A percentile compares a stretch with the other conserved stretches of the same genome.
phyloP scores from a whole-genome alignment of 108 stramenopile species.

The Cylindrotheca closterium region DNA sequence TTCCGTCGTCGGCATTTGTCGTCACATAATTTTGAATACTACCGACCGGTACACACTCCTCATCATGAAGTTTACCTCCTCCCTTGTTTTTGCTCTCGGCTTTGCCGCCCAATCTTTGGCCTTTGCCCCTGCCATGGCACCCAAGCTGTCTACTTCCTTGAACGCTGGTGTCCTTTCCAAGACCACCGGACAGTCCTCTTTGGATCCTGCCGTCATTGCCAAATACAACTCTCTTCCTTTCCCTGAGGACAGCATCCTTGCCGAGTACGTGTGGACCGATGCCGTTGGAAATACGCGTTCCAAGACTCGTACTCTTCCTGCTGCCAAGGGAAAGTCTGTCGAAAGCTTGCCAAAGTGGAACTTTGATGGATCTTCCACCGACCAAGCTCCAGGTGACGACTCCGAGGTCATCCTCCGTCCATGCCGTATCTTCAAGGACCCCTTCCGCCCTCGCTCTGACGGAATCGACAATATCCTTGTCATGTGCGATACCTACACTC shows the following conservation, averaged over 20 bases:
- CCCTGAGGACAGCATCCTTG: conserved; percentile 69
- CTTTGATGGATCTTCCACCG: conserved; percentile 95
- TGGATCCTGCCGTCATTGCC: conserved; percentile 73
- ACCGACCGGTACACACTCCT: too few species aligned
- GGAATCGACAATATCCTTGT: conserved; percentile 91
- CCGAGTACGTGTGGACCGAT: conserved; percentile 93
- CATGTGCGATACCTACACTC: conserved; percentile 95
- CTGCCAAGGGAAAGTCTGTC: conserved; percentile 46
- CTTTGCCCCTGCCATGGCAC: conserved; percentile 31
- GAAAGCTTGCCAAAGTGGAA: conserved; percentile 91
- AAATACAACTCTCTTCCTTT: conserved; percentile 64
- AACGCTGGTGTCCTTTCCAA: conserved; percentile 13
- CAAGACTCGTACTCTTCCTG: conserved; percentile 85
- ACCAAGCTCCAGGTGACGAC: conserved; percentile 96
- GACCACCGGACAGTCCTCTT: conserved; percentile 64
- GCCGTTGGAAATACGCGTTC: conserved; percentile 84
- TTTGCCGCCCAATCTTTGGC: conserved; percentile 12
- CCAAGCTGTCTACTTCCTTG: conserved; percentile 9
- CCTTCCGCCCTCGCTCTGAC: conserved; percentile 87
- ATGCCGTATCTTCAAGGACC: conserved; percentile 88
- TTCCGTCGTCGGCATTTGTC: too few species aligned
- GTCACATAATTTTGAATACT: too few species aligned
- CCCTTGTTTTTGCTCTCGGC: conserved; percentile 17
- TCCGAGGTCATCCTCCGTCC: conserved; percentile 92
- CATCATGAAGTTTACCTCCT: conserved; percentile 47